phyloP scores from a whole-genome alignment of 1,139 yeast genomes.

The Geotrichum bryndzae region DNA sequence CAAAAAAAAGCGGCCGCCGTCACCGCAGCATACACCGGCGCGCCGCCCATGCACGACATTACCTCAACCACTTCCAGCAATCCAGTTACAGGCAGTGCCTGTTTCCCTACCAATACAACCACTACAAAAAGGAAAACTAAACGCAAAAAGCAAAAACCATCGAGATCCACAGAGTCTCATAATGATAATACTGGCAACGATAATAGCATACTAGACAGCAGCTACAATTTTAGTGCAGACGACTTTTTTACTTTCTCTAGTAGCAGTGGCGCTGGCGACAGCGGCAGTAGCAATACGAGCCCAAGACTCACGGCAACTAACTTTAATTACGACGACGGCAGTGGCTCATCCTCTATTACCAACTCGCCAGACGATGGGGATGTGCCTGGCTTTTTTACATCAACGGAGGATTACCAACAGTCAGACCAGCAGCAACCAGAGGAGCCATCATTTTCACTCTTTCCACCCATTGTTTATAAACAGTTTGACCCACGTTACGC shows the following conservation, averaged over 20 bases:
- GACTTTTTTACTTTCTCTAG: not conserved
- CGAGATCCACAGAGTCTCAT: not conserved
- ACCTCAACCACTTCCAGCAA: not conserved
- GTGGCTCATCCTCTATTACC: not conserved
- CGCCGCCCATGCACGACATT: not conserved
- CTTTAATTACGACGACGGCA: not conserved
- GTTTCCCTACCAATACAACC: not conserved
- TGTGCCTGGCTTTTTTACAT: not conserved
- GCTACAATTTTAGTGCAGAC: not conserved
- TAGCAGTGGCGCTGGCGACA: not conserved
- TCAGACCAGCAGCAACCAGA: not conserved
- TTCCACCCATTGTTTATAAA: not conserved
- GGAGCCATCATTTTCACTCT: not conserved
- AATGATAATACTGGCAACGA: not conserved
- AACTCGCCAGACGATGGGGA: not conserved
- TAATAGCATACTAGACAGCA: not conserved
- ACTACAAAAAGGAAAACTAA: no score
- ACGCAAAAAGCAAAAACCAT: not conserved
- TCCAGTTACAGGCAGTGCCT: not conserved
- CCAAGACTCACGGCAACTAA: not conserved
- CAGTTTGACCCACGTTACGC: constrained; percentile 7
- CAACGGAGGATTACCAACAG: not conserved
- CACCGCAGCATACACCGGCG: not conserved
- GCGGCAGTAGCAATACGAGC: not conserved
- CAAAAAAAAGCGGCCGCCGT: not conserved